Evolutionary conservation across 176 grass and related monocot species (phyloP), one percentile per base, ranked within the genome.

Genomic region (Alopecurus myosuroides): DNA sequence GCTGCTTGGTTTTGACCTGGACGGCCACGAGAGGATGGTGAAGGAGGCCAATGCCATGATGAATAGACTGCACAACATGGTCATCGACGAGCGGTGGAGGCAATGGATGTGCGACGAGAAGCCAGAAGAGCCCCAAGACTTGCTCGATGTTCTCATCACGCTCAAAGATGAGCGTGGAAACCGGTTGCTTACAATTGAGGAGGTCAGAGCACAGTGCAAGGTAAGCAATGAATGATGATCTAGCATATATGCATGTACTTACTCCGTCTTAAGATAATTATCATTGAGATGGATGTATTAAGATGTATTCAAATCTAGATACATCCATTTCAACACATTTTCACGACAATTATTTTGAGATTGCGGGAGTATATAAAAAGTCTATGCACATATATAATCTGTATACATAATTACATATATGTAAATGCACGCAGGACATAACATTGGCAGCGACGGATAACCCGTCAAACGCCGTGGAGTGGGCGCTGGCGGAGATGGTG

Each of bases 11-110:
- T 57, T 85, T 34, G 82, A 92, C 52, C 23, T 92, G 19, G 86
- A 73, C 29, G 90, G 82, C 20, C 77, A 92, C 34, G 86, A 88
- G 68, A 92, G 28, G 51, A 48, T 65, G 1, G 14, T 88, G 35
- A 82, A 74, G 56, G 39, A 82, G 18, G 83, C 37, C 15, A 40
- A 50, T 31, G 68, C 26, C 18, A 42, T 34, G 42, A 9, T 90
- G 5, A 51, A 51, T 34, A 78, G 40, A 45, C 76, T 85, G 12
- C 88, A 90, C 41, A 78, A 78, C 62, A 74, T 66, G 22, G 70
- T 91, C 26, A 84, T 87, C 31, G 66, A 84, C 17, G 75, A 80
- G 60, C 74, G 80, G 42, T 55, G 83, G 44, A 15, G 82, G 77
- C 50, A 79, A 23, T 87, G 75, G 89, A 76, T 31, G 77, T 10